phyloP scores from a whole-genome alignment of 129 eudicot genomes.

The Lactuca saligna region DNA sequence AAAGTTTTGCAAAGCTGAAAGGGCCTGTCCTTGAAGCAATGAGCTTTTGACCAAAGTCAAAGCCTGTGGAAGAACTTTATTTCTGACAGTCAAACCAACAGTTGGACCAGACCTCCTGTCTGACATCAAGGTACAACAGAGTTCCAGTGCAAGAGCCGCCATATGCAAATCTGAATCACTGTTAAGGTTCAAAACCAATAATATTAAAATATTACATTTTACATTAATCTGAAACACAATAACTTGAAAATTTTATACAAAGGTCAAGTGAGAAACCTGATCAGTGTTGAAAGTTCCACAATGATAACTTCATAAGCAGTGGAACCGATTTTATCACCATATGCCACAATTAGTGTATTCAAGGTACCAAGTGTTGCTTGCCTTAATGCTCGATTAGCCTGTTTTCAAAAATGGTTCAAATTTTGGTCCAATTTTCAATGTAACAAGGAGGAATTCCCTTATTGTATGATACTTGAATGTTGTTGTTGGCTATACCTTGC shows the following conservation, averaged over 20 bases:
- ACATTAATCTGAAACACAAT: conserved; percentile 7
- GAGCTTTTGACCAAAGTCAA: conserved; percentile 80
- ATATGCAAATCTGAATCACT: conserved; percentile 99
- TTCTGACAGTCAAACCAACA: conserved; percentile 82
- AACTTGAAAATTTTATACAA: conserved; percentile 1
- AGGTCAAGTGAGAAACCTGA: conserved; percentile 54
- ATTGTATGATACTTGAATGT: background rate
- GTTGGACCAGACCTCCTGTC: conserved; percentile 84
- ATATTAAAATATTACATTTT: background rate
- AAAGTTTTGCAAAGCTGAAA: conserved; percentile 84
- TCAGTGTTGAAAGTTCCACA: conserved; percentile 88
- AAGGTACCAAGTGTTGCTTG: conserved; percentile 95
- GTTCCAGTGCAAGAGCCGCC: conserved; percentile 96
- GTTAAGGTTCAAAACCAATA: conserved; percentile 11
- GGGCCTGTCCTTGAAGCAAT: conserved; percentile 98
- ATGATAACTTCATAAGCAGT: conserved; percentile 95
- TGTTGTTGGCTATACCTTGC: conserved; percentile 55
- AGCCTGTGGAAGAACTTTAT: conserved; percentile 98
- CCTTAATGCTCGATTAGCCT: conserved; percentile 97
- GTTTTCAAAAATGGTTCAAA: conserved; percentile 15
- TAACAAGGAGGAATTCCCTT: background rate
- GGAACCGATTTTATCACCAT: conserved; percentile 91
- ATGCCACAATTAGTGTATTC: conserved; percentile 82
- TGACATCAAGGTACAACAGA: conserved; percentile 93
- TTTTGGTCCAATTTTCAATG: conserved; percentile 5